Evolutionary conservation across 2,329 filamentous ascomycete genomes (phyloP), one percentile per base, ranked within the genome.

Genomic region (Ophioceras dolichostomum): DNA sequence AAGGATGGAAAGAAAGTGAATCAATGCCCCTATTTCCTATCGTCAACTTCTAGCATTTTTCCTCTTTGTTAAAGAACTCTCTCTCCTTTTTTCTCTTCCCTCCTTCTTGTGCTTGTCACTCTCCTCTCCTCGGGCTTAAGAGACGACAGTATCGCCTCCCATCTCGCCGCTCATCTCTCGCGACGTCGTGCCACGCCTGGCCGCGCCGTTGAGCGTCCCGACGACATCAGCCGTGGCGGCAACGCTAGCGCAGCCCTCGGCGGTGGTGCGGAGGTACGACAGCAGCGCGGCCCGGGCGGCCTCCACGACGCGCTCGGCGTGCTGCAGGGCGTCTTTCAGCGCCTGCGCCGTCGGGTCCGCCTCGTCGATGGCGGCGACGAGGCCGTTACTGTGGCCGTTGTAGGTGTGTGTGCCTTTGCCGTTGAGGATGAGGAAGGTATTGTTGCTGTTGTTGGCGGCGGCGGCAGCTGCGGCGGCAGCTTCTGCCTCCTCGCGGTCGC

Each of bases 121-220:
- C 22, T 26, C 22, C 22, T 12, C 12, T 26, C 7, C 22, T 26
- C 22, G 12, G 22, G 22, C n/a, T n/a, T n/a, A 26, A 12, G 22
- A 26, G 22, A 26, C 22, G 12, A 14, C 26, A 20, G 73, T 77
- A 65, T 77, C 73, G 14, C 73, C 72, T 39, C 71, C 70, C 70
- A 77, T 73, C 62, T 77, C 73, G 36, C 72, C 73, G 47, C 66
- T 64, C 55, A 76, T 47, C 47, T 74, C 70, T 38, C 72, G 54
- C 48, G 67, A 70, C 26, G 68, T 69, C 34, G 65, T 57, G 2
- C 67, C 68, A n/a, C 63, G 59, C 20, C 64, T 40, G 49, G 39
- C n/a, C 41, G 49, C 27, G 34, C 24, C 29, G 40, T 30, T 22
- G 14, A 52, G 50, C 33, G 28, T 35, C 33, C 36, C 18, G 17